A percentile compares a stretch with the other conserved stretches of the same genome.
These are phyloP conservation scores for Podaxis sp. DNA, from an alignment of 768 basidiomycete genomes.

Conservation along the genomic window DNA sequence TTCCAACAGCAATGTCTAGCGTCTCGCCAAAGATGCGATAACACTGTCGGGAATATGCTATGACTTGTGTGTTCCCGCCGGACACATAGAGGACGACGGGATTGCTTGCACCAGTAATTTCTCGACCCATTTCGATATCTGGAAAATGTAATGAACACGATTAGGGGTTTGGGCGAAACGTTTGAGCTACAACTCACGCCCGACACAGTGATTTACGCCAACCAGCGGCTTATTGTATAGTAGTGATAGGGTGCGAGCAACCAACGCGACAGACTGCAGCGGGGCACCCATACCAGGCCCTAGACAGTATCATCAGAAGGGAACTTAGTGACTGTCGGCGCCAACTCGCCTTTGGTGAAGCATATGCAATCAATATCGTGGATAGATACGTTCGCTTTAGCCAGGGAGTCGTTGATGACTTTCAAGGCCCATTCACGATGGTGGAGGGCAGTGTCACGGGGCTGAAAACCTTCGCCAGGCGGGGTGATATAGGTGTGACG, in stretches of 20 bases:
- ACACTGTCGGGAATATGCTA: conserved; percentile 95
- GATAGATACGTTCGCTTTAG: conserved; percentile 65
- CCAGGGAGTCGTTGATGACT: conserved; percentile 76
- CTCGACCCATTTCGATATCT: conserved; percentile 99
- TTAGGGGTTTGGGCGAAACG: not conserved
- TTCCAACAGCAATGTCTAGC: conserved; percentile 98
- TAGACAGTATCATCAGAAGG: conserved; percentile 29
- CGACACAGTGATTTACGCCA: conserved; percentile 98
- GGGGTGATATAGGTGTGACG: conserved; percentile 99
- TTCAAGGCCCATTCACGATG: conserved; percentile 90
- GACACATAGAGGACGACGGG: conserved; percentile 98
- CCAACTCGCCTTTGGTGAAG: conserved; percentile 82
- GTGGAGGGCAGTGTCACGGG: conserved; percentile 92
- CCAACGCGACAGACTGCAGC: conserved; percentile 89
- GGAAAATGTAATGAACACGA: not conserved
- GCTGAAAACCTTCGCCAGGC: conserved; percentile 96
- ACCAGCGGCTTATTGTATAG: conserved; percentile 89
- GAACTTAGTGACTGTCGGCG: not conserved
- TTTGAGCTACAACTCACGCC: conserved; percentile 58
- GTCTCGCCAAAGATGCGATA: conserved; percentile 99
- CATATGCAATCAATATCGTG: conserved; percentile 92
- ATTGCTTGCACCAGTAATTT: conserved; percentile 91
- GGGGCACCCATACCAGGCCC: conserved; percentile 99
- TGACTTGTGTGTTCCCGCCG: conserved; percentile 98
- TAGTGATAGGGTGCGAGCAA: conserved; percentile 87